These are phyloP conservation scores for Fusarium denticulatum DNA, from an alignment of 2,329 filamentous ascomycete genomes.

Conservation along the genomic window DNA sequence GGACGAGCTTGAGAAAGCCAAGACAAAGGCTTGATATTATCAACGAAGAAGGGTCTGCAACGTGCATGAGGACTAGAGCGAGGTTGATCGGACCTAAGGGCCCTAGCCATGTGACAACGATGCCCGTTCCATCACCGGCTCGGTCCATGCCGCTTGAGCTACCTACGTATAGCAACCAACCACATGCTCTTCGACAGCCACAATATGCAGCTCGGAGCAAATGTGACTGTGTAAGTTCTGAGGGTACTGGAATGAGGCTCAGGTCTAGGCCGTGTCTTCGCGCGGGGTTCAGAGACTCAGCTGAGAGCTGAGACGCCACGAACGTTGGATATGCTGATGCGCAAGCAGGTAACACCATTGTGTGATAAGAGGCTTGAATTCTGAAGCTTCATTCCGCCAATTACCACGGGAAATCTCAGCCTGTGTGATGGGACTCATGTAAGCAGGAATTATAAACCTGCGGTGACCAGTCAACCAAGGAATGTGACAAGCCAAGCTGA, in stretches of 20 bases:
- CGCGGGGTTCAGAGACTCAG: background rate
- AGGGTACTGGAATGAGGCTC: background rate
- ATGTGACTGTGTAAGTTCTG: background rate
- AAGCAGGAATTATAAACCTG: background rate
- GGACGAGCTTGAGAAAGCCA: background rate
- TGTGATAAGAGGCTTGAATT: background rate
- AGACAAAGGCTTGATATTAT: too few species aligned
- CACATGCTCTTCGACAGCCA: background rate
- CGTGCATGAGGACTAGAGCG: background rate
- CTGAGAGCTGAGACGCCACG: background rate
- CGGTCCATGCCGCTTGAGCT: background rate
- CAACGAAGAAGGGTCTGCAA: background rate
- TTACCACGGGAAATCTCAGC: background rate
- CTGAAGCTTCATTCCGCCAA: background rate
- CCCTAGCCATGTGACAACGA: background rate
- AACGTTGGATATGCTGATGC: background rate
- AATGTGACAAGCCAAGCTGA: conserved; percentile 2
- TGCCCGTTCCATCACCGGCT: background rate
- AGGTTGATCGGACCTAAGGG: background rate
- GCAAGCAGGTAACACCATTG: background rate
- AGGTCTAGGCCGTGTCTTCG: background rate
- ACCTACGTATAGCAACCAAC: background rate
- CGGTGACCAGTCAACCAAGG: background rate
- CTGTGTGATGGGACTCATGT: background rate
- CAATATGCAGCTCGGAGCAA: background rate